Conservation (phyloP, 2,329 filamentous ascomycete genomes). For the Apiospora koreana region DNA sequence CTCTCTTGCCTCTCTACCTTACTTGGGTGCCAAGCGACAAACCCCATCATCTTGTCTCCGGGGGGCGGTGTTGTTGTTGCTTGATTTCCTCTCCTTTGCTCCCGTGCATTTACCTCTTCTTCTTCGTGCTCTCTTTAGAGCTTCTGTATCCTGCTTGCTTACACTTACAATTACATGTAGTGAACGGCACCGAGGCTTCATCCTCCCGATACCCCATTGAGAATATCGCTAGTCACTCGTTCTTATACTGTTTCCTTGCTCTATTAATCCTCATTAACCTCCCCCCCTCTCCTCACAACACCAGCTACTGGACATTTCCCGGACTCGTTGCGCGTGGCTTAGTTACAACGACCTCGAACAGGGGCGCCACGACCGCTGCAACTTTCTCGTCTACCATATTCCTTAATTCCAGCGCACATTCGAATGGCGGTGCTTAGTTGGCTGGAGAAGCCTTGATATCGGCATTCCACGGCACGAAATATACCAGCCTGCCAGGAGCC, state of each 20-base stretch:
- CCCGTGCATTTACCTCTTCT: not conserved
- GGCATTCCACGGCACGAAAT: not conserved
- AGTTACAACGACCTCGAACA: not conserved
- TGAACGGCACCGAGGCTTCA: not conserved
- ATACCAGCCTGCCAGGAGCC: not conserved
- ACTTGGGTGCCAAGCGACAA: constrained; percentile 3
- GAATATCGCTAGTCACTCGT: not conserved
- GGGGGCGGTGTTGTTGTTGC: not conserved
- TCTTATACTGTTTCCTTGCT: not conserved
- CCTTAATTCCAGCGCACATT: not conserved
- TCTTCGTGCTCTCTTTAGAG: not conserved
- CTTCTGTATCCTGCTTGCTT: not conserved
- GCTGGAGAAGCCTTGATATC: not conserved
- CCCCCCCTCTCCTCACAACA: not conserved
- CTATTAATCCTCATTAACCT: not conserved
- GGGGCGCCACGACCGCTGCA: not conserved
- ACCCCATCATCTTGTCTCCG: constrained; percentile 1
- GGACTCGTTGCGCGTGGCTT: not conserved
- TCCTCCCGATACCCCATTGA: not conserved
- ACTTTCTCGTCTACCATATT: not conserved
- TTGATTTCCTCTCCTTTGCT: not conserved
- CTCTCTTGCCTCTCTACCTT: not conserved
- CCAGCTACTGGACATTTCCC: not conserved
- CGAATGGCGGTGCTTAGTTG: constrained; percentile 7
- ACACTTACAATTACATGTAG: not conserved